These are phyloP conservation scores for Candida cerambycidarum DNA, from an alignment of 805 yeast species.

Conservation along the genomic window DNA sequence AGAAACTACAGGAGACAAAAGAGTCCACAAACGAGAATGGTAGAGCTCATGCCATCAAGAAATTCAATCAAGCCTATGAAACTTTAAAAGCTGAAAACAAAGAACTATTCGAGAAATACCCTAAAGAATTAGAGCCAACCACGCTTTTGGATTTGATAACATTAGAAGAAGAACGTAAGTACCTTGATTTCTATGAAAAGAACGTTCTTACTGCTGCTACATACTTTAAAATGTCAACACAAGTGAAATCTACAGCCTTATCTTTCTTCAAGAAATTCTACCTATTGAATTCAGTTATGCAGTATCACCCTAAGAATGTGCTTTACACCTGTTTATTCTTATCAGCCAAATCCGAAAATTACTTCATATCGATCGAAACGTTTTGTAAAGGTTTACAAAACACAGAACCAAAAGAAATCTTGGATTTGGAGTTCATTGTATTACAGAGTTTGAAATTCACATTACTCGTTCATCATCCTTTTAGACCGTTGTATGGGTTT, in stretches of 20 bases:
- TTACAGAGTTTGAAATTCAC: slow-evolving; percentile 77
- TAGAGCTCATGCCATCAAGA: slow-evolving; percentile 28
- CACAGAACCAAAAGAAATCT: slow-evolving; percentile 62
- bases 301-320: slow-evolving; percentile 80
- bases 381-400: slow-evolving; percentile 72
- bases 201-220: slow-evolving; percentile 69
- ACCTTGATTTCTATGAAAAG: slow-evolving; percentile 70
- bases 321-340: slow-evolving; percentile 73
- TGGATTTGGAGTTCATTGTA: slow-evolving; percentile 77
- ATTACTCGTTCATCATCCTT: slow-evolving; percentile 83
- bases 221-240: slow-evolving; percentile 80
- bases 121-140: slow-evolving; percentile 29
- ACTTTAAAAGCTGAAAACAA: slow-evolving; percentile 21
- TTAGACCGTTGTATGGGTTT: slow-evolving; percentile 89
- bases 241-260: slow-evolving; percentile 83
- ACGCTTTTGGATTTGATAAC: slow-evolving; percentile 47
- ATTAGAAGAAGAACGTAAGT: slow-evolving; percentile 66
- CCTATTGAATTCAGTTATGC: slow-evolving; percentile 78
- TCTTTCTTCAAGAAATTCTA: slow-evolving; percentile 80
- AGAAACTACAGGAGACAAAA: slow-evolving; percentile 52
- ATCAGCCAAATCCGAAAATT: slow-evolving; percentile 92
- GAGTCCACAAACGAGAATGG: slow-evolving; percentile 58
- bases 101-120: slow-evolving; percentile 30
- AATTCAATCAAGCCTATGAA: slow-evolving; percentile 25
- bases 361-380: slow-evolving; percentile 78